Evolutionary conservation across 805 yeast species (phyloP), one percentile per base, ranked within the genome.

Genomic region (Candida cerambycidarum): DNA sequence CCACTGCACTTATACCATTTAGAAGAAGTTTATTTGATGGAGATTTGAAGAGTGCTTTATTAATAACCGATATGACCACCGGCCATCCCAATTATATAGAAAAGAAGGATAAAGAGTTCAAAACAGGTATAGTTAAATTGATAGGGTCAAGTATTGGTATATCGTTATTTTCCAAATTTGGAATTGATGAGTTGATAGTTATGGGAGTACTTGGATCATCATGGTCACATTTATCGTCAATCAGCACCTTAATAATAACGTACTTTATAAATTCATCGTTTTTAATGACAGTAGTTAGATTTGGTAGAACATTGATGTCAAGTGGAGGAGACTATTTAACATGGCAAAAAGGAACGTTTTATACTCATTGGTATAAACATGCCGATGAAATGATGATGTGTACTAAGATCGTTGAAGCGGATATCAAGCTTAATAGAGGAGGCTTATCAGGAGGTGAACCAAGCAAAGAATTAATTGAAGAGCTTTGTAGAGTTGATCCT

Each of bases 371-470:
- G 81, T 82, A 69, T 55, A 63, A 69, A 44, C 85, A 82, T 58
- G 76, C 82, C 15, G 86, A 82, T 51, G 87, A 85, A 56, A 69
- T 85, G 71, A 63, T 76, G 46, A 79, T 86, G 82, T 73, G 83
- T 33, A 67, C 85, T 1, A 73, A 76, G 51, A 72, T 84, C 24
- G 73, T 85, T 24, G 87, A 83, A 46, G 76, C 84, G 38, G 89
- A 87, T 59, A 71, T 80, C 10, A 67, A 64, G 37, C 57, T 78
- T 39, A 75, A 69, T 50, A 80, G 79, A 4, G 80, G 79, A 4
- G 62, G 58, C 9, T 67, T 73, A 3, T 69, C 70, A 12, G 57
- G 55, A n/a, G 67, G 67, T 11, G 69, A 62, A 35, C 56, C 58
- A 27, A 56, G 55, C 31, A 54, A 59, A 2, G 60, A 58, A 38